Base-by-base conservation (phyloP, 805 yeast species). In the Kluyveromyces siamensis region DNA sequence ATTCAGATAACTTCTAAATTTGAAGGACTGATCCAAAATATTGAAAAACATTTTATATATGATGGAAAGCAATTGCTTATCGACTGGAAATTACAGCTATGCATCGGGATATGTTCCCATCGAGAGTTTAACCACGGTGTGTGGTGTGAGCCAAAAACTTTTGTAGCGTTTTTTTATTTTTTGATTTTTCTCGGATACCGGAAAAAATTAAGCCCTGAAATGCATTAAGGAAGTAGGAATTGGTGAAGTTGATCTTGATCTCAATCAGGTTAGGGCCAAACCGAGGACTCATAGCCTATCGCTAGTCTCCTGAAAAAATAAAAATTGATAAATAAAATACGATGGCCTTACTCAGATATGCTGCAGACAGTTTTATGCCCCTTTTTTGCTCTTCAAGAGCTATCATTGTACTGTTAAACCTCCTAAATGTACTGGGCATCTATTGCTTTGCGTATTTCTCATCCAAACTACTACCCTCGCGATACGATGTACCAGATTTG, bases 331-430 rank as follows among this genome's bases (percentile, higher is more conserved):
- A 30, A 30, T 11, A 8, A 14, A 19, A 8, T 8, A 35, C 17
- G 11, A 65, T 65, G 69, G 60, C 55, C 16, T 58, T 65, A 37
- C 47, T 65, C 42, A 53, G 57, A 49, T 65, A 65, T 59, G 59
- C 59, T 21, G 58, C 68, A 11, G 50, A 60, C 6, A 60, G 55
- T 48, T 65, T 58, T 46, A 65, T 66, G 69, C 69, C 69, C 2
- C 44, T 66, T 37, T 53, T 63, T 17, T 65, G 68, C 47, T 65
- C 69, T 2, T 57, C 59, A 27, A 55, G 59, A 45, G 56, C 64
- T 6, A 48, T 50, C 16, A 56, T 61, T 19, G 60, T 55, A 10
- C 43, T 58, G 27, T 10, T 52, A 14, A 44, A 46, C n/a, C 44
- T 55, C 0, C 14, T 52, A 14, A 46, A 46, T 16, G 47, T 55